These are phyloP conservation scores for Pythium dissimile DNA, from an alignment of 352 stramenopile species.

Conservation along the genomic window DNA sequence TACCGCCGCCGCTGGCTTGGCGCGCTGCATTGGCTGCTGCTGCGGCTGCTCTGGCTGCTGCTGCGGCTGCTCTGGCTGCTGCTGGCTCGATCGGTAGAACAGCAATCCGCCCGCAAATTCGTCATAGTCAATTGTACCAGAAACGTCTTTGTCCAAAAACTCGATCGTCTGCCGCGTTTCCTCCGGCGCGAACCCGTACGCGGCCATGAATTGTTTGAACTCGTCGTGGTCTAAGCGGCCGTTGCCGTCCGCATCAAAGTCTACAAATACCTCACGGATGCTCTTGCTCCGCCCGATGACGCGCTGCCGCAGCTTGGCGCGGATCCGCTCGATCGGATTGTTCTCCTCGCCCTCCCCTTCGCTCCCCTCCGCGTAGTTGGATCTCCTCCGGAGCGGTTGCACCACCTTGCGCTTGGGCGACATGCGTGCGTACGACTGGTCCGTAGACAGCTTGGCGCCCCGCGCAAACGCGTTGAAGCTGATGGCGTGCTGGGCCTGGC, in stretches of 20 bases:
- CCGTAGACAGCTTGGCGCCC: slow-evolving; percentile 28
- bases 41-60: background rate
- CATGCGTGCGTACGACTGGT: slow-evolving; percentile 43
- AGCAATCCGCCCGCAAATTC: slow-evolving; percentile 67
- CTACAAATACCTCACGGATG: slow-evolving; percentile 68
- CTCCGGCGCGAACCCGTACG: slow-evolving; percentile 48
- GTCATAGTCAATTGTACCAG: slow-evolving; percentile 69
- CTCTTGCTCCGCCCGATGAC: slow-evolving; percentile 72
- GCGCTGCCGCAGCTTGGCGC: slow-evolving; percentile 50
- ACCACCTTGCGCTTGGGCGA: slow-evolving; percentile 41
- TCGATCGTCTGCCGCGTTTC: slow-evolving; percentile 42
- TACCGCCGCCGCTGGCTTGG: background rate
- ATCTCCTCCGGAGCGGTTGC: slow-evolving; percentile 17
- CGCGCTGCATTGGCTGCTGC: background rate
- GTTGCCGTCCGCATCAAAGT: slow-evolving; percentile 60
- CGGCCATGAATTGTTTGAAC: slow-evolving; percentile 65
- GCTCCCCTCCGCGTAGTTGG: background rate
- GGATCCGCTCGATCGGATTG: slow-evolving; percentile 51
- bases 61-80: background rate
- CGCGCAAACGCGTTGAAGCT: slow-evolving; percentile 57
- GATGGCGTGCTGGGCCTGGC: slow-evolving; percentile 38
- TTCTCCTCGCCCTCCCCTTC: slow-evolving; percentile 23
- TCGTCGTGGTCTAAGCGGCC: slow-evolving; percentile 61
- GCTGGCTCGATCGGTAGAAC: slow-evolving; percentile 41
- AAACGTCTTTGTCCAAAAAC: slow-evolving; percentile 54